Percentiles rank a stretch among this genome's conserved stretches.
These are phyloP conservation scores for Diutina rugosa DNA, from an alignment of 1,139 yeast genomes.

Conservation along the genomic window DNA sequence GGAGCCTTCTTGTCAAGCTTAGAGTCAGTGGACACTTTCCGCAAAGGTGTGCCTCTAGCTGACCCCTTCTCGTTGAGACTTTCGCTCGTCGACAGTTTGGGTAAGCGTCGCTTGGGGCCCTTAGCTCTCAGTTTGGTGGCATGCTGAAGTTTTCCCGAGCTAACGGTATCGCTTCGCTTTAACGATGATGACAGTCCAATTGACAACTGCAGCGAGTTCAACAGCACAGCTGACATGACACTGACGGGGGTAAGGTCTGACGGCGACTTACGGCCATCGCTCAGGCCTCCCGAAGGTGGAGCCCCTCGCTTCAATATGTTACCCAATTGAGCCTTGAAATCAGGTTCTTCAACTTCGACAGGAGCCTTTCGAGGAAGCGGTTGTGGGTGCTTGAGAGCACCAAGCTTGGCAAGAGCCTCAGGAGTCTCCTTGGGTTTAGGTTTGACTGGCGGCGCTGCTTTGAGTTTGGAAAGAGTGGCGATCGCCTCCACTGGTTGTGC, in stretches of 20 bases:
- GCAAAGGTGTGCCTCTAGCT: background rate
- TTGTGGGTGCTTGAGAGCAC: background rate
- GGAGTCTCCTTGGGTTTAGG: background rate
- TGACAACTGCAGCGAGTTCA: background rate
- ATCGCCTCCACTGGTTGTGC: background rate
- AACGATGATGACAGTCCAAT: background rate
- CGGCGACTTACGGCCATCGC: background rate
- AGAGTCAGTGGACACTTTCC: background rate
- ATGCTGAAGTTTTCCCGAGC: background rate
- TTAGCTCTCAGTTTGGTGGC: background rate
- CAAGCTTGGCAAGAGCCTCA: background rate
- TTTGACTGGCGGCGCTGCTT: background rate
- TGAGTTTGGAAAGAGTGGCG: background rate
- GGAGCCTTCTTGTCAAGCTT: background rate
- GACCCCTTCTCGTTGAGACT: background rate
- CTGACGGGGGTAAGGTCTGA: background rate
- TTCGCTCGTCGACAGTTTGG: background rate
- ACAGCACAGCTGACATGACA: background rate
- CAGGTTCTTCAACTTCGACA: background rate
- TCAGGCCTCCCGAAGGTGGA: background rate
- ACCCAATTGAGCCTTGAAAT: background rate
- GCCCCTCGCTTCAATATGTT: background rate
- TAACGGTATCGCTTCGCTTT: background rate
- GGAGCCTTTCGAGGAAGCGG: background rate
- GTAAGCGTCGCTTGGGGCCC: background rate